These are phyloP conservation scores for Umbelopsis vinacea DNA, from an alignment of 192 early-diverging fungal genomes.

Conservation along the genomic window DNA sequence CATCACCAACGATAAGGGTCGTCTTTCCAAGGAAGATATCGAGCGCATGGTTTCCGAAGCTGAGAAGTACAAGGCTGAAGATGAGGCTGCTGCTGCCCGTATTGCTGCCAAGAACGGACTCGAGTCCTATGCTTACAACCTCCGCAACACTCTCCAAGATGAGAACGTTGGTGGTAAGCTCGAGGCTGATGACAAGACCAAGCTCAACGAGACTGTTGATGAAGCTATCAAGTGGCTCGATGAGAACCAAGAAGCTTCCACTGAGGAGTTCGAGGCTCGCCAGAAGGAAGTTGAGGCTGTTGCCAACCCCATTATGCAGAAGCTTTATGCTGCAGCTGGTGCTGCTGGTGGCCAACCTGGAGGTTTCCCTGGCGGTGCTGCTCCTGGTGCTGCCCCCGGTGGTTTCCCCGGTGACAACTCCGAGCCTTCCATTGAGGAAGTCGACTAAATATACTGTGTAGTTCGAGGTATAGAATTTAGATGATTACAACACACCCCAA, in stretches of 20 bases:
- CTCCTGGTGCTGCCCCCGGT: constrained; percentile 71
- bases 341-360: constrained; percentile 61
- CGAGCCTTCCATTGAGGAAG: constrained; percentile 76
- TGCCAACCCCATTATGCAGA: constrained; percentile 98
- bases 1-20: constrained; percentile 98
- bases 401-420: constrained; percentile 67
- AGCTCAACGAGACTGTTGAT: constrained; percentile 80
- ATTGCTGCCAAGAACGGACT: constrained; percentile 93
- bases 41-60: constrained; percentile 94
- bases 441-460: constrained; percentile 58
- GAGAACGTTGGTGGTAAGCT: constrained; percentile 80
- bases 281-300: constrained; percentile 94
- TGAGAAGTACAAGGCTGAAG: constrained; percentile 88
- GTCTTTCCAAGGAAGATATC: constrained; percentile 98
- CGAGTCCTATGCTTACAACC: constrained; percentile 97
- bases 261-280: constrained; percentile 95
- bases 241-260: constrained; percentile 90
- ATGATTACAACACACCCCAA: too few species aligned
- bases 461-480: neutral
- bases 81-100: constrained; percentile 85
- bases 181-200: constrained; percentile 86
- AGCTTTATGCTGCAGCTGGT: constrained; percentile 64
- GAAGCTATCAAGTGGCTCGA: constrained; percentile 97
- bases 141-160: constrained; percentile 86
- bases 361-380: constrained; percentile 31